phyloP scores from a whole-genome alignment of 208 protist species.

The Wallacemonas sp. region DNA sequence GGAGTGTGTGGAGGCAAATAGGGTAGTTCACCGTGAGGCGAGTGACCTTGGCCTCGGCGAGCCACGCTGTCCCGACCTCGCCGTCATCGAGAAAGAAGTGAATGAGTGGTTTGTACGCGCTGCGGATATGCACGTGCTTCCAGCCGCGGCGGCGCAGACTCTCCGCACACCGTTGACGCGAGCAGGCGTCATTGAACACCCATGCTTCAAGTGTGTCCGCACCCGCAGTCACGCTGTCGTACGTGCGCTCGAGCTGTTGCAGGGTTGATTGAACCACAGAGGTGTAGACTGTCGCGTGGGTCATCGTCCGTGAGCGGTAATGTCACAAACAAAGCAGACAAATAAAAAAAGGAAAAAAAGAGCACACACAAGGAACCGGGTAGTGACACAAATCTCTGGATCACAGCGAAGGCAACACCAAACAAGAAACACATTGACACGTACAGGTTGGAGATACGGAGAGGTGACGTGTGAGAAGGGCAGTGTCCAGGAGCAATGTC shows the following conservation, averaged over 20 bases:
- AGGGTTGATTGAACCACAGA: not conserved
- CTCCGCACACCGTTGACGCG: not conserved
- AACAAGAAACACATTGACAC: not conserved
- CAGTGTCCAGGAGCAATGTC: too few relatives aligned
- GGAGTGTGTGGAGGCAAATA: not conserved
- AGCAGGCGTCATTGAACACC: not conserved
- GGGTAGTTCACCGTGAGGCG: not conserved
- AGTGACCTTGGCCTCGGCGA: not conserved
- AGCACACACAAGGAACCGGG: too few relatives aligned
- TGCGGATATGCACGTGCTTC: not conserved
- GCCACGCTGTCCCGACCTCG: not conserved
- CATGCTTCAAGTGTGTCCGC: not conserved
- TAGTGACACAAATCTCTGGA: too few relatives aligned
- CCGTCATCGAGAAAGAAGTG: not conserved
- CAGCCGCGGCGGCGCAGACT: not conserved
- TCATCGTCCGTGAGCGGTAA: not conserved
- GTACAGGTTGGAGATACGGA: too few relatives aligned
- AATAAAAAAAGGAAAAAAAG: conserved; percentile 5
- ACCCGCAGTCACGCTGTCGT: not conserved
- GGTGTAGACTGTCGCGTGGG: not conserved
- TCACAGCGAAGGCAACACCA: conserved; percentile 6
- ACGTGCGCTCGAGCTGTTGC: not conserved
- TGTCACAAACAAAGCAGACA: not conserved
- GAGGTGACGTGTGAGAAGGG: too few relatives aligned
- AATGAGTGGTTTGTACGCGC: not conserved